These are phyloP conservation scores for Sideroxylon spinosum DNA, from an alignment of 179 eudicot genomes.

Conservation along the genomic window DNA sequence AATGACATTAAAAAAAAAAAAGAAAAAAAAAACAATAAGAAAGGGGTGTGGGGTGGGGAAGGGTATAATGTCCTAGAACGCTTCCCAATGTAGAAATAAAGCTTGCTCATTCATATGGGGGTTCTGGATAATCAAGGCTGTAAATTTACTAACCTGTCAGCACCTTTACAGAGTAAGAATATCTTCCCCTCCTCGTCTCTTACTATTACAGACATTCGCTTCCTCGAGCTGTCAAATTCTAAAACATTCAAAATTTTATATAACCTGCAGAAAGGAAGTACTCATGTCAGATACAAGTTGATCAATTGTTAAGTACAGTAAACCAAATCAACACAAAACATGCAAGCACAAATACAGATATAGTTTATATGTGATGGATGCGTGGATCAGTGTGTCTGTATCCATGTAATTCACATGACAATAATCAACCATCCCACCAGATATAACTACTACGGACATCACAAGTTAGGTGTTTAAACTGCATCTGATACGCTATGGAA, in stretches of 20 bases:
- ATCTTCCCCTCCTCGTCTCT: slow-evolving; percentile 44
- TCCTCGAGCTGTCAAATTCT: slow-evolving; percentile 69
- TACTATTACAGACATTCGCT: slow-evolving; percentile 68
- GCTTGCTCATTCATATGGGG: not conserved
- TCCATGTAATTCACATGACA: not conserved
- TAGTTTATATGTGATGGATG: not conserved
- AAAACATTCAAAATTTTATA: slow-evolving; percentile 49
- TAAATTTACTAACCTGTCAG: slow-evolving; percentile 49
- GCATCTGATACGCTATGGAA: not conserved
- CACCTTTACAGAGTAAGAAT: slow-evolving; percentile 68
- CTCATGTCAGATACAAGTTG: not conserved
- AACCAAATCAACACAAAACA: not conserved
- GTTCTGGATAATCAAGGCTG: not conserved
- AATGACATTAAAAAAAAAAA: not conserved
- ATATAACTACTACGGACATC: not conserved
- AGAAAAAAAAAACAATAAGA: not conserved
- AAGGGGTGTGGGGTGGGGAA: too few relatives aligned
- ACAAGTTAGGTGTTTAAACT: not conserved
- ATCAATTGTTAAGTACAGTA: not conserved
- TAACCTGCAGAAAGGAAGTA: slow-evolving; percentile 28
- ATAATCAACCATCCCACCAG: not conserved
- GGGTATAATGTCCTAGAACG: too few relatives aligned
- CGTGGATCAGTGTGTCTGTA: not conserved
- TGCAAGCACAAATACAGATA: not conserved
- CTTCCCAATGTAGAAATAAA: not conserved